Evolutionary conservation across 192 early-diverging fungal genomes (phyloP).

Genomic region (Backusella sp.): DNA sequence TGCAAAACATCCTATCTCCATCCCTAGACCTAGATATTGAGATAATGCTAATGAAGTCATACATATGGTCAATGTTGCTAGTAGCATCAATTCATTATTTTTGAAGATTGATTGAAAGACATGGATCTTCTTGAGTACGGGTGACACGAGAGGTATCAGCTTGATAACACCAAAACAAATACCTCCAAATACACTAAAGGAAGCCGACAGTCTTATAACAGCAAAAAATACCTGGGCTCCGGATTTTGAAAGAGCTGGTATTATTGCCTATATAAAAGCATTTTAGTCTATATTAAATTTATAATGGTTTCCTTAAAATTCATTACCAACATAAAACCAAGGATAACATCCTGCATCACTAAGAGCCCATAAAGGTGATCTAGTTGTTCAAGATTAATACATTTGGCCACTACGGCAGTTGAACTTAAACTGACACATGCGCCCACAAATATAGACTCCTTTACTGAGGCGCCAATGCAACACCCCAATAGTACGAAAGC

Average conservation of each 20-base stretch:
- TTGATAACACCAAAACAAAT: constrained; percentile 33
- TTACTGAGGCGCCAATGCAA: constrained; percentile 31
- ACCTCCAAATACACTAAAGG: constrained; percentile 39
- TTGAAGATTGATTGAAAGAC: constrained; percentile 12
- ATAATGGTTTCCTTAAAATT: neutral
- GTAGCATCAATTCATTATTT: constrained; percentile 44
- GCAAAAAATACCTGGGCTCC: constrained; percentile 41
- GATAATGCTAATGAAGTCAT: constrained; percentile 42
- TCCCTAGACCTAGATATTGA: constrained; percentile 41
- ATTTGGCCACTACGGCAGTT: constrained; percentile 51
- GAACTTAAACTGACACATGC: constrained; percentile 47
- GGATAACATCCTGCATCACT: constrained; percentile 56
- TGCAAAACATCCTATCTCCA: constrained; percentile 60
- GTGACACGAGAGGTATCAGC: constrained; percentile 4
- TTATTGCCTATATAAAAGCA: constrained; percentile 27
- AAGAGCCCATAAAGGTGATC: constrained; percentile 50
- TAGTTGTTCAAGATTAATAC: constrained; percentile 39
- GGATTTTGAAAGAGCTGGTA: constrained; percentile 39
- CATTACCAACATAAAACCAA: constrained; percentile 55
- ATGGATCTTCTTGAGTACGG: neutral
- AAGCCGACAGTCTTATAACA: constrained; percentile 23
- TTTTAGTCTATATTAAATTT: neutral
- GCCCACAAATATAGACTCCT: constrained; percentile 50
- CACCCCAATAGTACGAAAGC: constrained; percentile 37
- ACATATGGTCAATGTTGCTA: constrained; percentile 44